Evolutionary conservation across 495 filamentous ascomycete species (phyloP).

Genomic region (Aspergillus homomorphus): DNA sequence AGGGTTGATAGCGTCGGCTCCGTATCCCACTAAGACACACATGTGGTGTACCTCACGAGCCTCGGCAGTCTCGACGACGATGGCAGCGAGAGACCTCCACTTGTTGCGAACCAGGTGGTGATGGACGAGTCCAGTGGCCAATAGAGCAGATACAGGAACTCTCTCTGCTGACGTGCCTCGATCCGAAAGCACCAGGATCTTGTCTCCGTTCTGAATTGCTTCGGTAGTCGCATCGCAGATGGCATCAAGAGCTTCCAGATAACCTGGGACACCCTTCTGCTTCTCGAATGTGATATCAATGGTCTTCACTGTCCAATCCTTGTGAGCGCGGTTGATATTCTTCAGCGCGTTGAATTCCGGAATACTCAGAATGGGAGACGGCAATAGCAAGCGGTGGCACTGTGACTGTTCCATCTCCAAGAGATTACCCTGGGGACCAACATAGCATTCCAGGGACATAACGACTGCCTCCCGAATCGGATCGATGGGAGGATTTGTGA

Average conservation of each 20-base stretch:
- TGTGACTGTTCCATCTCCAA: constrained; percentile 92
- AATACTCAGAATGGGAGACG: constrained; percentile 87
- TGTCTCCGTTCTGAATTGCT: constrained; percentile 80
- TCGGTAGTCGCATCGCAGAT: constrained; percentile 87
- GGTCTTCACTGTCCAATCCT: constrained; percentile 84
- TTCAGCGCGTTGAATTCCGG: constrained; percentile 88
- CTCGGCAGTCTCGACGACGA: constrained; percentile 92
- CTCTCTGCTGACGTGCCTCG: constrained; percentile 80
- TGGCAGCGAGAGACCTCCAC: constrained; percentile 85
- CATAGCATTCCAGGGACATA: constrained; percentile 97
- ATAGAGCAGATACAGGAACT: constrained; percentile 81
- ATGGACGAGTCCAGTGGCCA: constrained; percentile 93
- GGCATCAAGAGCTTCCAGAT: constrained; percentile 81
- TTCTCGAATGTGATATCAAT: constrained; percentile 98
- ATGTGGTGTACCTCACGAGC: constrained; percentile 98
- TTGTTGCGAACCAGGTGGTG: constrained; percentile 97
- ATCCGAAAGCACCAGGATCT: constrained; percentile 88
- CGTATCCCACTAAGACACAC: constrained; percentile 95
- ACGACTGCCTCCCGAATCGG: constrained; percentile 98
- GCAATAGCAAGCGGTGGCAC: constrained; percentile 80
- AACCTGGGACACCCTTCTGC: constrained; percentile 76
- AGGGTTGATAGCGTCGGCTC: constrained; percentile 93
- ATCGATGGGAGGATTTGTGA: constrained; percentile 98
- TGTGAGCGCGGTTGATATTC: constrained; percentile 70
- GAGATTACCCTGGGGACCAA: constrained; percentile 95